A percentile compares a stretch with the other conserved stretches of the same genome.
Conservation (phyloP, 495 filamentous ascomycete genomes). For the Cercophora newfieldiana region DNA sequence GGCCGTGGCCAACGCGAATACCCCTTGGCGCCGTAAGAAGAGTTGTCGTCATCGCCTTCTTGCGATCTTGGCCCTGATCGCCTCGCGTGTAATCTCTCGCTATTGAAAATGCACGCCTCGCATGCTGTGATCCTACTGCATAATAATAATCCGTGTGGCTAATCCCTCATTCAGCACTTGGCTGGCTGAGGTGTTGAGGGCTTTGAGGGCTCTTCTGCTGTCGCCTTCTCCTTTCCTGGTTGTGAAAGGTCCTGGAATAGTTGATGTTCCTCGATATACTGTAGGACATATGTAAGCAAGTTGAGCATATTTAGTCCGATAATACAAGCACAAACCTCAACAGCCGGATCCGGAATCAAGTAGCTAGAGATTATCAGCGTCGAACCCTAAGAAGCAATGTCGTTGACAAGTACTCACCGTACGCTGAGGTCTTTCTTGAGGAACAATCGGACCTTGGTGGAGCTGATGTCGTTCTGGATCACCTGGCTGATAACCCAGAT, state of each 20-base stretch:
- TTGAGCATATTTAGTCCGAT: neutral
- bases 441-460: constrained; percentile 86
- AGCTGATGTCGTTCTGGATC: constrained; percentile 87
- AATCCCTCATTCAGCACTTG: constrained; percentile 2
- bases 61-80: neutral
- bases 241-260: constrained; percentile 15
- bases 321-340: constrained; percentile 25
- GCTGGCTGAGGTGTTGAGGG: neutral
- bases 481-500: constrained; percentile 87
- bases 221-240: constrained; percentile 7
- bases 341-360: constrained; percentile 31
- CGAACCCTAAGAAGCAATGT: constrained; percentile 17
- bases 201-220: neutral
- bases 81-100: neutral
- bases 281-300: neutral
- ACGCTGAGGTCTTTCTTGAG: constrained; percentile 78
- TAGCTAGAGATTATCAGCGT: neutral
- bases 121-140: neutral
- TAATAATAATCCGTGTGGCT: neutral
- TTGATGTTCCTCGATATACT: constrained; percentile 22
- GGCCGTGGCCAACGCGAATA: neutral
- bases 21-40: neutral
- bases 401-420: constrained; percentile 32
- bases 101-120: neutral
- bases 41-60: neutral